Evolutionary conservation across 2,329 filamentous ascomycete species (phyloP).

Genomic region (Penicillium sp.): DNA sequence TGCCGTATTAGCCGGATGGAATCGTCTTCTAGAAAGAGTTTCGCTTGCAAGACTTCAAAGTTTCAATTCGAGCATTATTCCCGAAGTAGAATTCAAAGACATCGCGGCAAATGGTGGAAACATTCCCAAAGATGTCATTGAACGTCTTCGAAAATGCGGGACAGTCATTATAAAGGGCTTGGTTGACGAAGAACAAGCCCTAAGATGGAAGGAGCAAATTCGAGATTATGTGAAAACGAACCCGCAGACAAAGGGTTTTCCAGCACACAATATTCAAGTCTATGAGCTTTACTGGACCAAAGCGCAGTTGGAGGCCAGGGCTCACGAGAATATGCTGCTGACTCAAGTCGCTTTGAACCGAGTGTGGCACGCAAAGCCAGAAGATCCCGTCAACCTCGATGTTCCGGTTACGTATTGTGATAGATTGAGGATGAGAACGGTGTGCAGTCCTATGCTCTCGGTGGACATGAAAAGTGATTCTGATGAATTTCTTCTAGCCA

Average conservation of each 20-base stretch:
- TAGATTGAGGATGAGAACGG: conserved; percentile 32
- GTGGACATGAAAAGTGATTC: not conserved
- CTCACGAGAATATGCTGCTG: conserved; percentile 35
- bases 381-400: conserved; percentile 21
- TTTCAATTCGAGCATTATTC: conserved; percentile 23
- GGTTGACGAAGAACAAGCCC: conserved; percentile 14
- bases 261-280: conserved; percentile 36
- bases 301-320: conserved; percentile 36
- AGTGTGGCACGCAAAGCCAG: conserved; percentile 34
- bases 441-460: not conserved
- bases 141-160: conserved; percentile 16
- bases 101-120: conserved; percentile 15
- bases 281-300: conserved; percentile 37
- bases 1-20: conserved; percentile 7
- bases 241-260: conserved; percentile 36
- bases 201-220: conserved; percentile 13
- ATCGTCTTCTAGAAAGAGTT: conserved; percentile 3
- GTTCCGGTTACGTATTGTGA: conserved; percentile 42
- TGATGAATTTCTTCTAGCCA: conserved; percentile 22
- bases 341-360: conserved; percentile 36
- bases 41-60: not conserved
- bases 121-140: conserved; percentile 9
- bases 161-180: conserved; percentile 19
- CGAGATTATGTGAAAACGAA: conserved; percentile 29
- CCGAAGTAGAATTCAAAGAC: conserved; percentile 27